phyloP scores from a whole-genome alignment of 306 rosid genomes.

The Senna tora region DNA sequence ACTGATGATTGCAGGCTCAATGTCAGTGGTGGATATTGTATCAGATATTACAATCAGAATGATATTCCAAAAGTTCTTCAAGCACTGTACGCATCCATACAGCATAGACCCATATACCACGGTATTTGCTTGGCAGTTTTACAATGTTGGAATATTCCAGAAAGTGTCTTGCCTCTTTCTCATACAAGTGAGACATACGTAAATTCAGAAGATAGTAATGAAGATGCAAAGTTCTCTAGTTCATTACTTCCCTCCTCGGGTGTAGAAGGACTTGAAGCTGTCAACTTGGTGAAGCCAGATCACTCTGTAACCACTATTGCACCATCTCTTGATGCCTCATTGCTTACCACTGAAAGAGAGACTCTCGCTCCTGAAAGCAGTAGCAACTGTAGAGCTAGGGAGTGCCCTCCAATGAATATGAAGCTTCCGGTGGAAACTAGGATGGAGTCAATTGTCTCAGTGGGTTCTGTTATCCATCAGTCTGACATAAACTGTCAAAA shows the following conservation, averaged over 20 bases:
- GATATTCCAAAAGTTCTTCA: conserved; percentile 75
- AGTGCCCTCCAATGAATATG: conserved; percentile 29
- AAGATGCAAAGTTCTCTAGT: conserved; percentile 37
- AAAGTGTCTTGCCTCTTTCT: conserved; percentile 49
- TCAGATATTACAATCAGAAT: conserved; percentile 76
- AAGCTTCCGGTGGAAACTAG: conserved; percentile 50
- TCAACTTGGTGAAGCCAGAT: conserved; percentile 43
- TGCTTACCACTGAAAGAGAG: conserved; percentile 32
- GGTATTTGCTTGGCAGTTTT: conserved; percentile 65
- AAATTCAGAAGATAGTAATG: conserved; percentile 37
- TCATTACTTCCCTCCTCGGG: conserved; percentile 36
- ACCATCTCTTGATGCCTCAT: conserved; percentile 45
- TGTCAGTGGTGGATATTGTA: conserved; percentile 50
- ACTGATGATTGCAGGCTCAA: conserved; percentile 70
- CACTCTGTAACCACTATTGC: conserved; percentile 23
- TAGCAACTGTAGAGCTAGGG: conserved; percentile 35
- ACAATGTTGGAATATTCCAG: conserved; percentile 73
- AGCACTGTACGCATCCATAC: conserved; percentile 60
- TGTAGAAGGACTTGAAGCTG: conserved; percentile 37
- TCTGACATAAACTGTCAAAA: conserved; percentile 40
- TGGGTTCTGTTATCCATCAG: conserved; percentile 42
- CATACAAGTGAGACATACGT: conserved; percentile 40
- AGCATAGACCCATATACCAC: conserved; percentile 58
- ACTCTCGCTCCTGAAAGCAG: conserved; percentile 40
- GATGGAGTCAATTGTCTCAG: conserved; percentile 35